Evolutionary conservation across 2,329 filamentous ascomycete genomes (phyloP).

Genomic region (Sporothrix schenckii): DNA sequence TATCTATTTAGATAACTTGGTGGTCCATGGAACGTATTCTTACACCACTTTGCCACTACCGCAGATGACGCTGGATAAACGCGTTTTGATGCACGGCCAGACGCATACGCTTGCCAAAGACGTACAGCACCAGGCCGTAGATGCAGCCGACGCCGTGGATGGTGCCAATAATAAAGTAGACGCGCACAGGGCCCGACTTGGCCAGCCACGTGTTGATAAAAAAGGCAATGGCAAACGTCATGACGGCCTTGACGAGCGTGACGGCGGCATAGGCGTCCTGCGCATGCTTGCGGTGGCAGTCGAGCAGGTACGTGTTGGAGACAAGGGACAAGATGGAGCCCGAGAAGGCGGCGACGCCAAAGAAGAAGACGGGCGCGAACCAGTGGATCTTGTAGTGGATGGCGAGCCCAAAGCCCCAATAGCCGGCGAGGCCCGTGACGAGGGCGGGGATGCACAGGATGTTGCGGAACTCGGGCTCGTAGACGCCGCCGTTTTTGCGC

Average conservation of each 20-base stretch:
- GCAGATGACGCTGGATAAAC: conserved; percentile 28
- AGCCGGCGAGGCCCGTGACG: conserved; percentile 42
- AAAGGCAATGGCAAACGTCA: conserved; percentile 33
- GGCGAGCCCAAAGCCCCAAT: conserved; percentile 45
- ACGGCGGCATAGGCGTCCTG: conserved; percentile 32
- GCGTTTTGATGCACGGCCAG: conserved; percentile 29
- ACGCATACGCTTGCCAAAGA: conserved; percentile 29
- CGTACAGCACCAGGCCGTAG: conserved; percentile 30
- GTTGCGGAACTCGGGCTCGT: conserved; percentile 51
- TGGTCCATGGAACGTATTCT: no score
- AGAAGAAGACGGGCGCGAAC: conserved; percentile 32
- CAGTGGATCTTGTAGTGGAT: conserved; percentile 36
- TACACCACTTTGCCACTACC: background rate
- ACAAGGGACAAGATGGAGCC: conserved; percentile 19
- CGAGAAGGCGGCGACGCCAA: conserved; percentile 18
- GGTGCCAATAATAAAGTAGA: conserved; percentile 34
- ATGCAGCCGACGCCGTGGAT: conserved; percentile 33
- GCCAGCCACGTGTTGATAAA: conserved; percentile 31
- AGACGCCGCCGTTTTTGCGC: conserved; percentile 48
- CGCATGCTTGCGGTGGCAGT: conserved; percentile 33
- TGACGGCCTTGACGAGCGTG: conserved; percentile 26
- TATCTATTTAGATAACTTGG: no score
- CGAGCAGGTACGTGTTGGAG: conserved; percentile 28
- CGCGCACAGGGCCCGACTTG: conserved; percentile 25
- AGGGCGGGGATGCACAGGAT: conserved; percentile 44